Percentiles rank a stretch among this genome's conserved stretches.
These are phyloP conservation scores for Daldinia childiae DNA, from an alignment of 495 filamentous ascomycete species.

Conservation along the genomic window DNA sequence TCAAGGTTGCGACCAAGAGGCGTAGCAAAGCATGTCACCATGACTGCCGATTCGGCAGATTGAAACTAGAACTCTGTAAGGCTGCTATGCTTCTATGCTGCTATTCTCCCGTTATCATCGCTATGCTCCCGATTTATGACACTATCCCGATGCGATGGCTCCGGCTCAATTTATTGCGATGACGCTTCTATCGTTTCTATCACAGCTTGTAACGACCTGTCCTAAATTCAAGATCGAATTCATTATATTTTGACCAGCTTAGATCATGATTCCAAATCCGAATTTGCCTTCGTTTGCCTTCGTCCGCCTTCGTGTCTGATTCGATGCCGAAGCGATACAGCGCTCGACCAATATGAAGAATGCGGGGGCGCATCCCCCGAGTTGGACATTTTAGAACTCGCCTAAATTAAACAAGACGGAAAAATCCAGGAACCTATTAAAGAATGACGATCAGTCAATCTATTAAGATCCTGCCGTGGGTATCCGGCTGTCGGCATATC, in stretches of 20 bases:
- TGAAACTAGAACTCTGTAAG: neutral
- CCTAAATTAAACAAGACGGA: constrained; percentile 41
- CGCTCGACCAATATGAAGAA: constrained; percentile 13
- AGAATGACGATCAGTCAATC: constrained; percentile 29
- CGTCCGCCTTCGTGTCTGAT: constrained; percentile 1
- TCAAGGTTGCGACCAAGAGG: neutral
- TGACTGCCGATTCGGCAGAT: constrained; percentile 1
- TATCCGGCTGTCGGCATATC: constrained; percentile 35
- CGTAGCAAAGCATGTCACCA: neutral
- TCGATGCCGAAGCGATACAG: constrained; percentile 12
- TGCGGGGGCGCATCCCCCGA: constrained; percentile 38
- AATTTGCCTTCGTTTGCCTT: neutral
- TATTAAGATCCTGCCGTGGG: constrained; percentile 7
- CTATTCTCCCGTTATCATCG: neutral
- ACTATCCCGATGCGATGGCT: neutral
- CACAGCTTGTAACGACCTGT: neutral
- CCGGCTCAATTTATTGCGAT: neutral
- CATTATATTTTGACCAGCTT: neutral
- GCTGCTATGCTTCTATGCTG: neutral
- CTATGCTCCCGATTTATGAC: neutral
- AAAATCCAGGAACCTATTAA: constrained; percentile 19
- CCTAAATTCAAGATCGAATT: constrained; percentile 5
- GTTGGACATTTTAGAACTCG: constrained; percentile 20
- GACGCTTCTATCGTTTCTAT: neutral
- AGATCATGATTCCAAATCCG: constrained; percentile 8